These are phyloP conservation scores for Pleurozium schreberi DNA, from an alignment of 225 moss, liverwort and hornwort genomes.

Conservation along the genomic window DNA sequence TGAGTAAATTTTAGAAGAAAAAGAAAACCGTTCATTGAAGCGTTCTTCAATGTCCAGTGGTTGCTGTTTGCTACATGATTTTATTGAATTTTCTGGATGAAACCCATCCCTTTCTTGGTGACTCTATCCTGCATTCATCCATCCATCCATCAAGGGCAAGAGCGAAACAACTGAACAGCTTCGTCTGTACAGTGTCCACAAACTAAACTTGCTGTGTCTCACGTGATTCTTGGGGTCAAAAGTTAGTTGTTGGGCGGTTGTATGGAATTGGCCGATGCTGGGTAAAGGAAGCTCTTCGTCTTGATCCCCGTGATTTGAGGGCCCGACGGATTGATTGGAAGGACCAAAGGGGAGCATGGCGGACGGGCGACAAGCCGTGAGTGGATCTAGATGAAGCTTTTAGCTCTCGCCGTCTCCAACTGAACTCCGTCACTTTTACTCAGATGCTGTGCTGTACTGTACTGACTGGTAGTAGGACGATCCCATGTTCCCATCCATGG, in stretches of 20 bases:
- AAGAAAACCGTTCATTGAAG: too few relatives aligned
- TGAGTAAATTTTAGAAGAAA: too few relatives aligned
- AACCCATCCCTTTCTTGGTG: not conserved
- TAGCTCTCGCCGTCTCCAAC: not conserved
- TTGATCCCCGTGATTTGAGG: not conserved
- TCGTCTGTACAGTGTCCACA: too few relatives aligned
- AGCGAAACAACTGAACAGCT: not conserved
- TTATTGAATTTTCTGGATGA: not conserved
- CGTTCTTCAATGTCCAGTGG: not conserved
- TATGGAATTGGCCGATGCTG: not conserved
- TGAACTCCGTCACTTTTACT: too few relatives aligned
- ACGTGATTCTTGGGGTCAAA: not conserved
- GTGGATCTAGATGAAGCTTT: too few relatives aligned
- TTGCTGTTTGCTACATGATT: not conserved
- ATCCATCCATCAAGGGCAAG: not conserved
- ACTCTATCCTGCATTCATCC: not conserved
- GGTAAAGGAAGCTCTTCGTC: not conserved
- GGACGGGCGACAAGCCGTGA: not conserved
- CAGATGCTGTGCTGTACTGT: not conserved
- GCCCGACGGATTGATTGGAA: rapidly evolving
- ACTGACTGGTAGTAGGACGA: not conserved
- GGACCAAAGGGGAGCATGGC: too few relatives aligned
- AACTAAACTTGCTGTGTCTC: too few relatives aligned
- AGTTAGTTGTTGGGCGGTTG: not conserved
- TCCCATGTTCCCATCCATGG: not conserved